These are phyloP conservation scores for Vaccinium darrowii DNA, from an alignment of 148 eudicot species.

Conservation along the genomic window DNA sequence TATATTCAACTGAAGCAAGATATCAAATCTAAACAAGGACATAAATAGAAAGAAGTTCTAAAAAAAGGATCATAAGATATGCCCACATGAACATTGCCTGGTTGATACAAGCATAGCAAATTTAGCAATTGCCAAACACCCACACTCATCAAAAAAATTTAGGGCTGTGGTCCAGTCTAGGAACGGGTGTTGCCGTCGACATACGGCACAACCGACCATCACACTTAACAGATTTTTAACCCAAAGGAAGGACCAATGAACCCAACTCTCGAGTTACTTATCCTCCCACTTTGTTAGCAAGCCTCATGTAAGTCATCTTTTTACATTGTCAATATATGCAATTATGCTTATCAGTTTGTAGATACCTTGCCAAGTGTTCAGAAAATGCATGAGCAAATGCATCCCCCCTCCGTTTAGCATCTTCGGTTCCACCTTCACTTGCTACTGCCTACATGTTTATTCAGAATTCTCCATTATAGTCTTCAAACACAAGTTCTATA, in stretches of 20 bases:
- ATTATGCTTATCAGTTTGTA: neutral
- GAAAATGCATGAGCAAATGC: slow-evolving; percentile 99
- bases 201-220: neutral
- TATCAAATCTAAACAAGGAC: neutral
- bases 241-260: neutral
- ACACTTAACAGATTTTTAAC: neutral
- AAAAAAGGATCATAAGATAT: neutral
- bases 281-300: neutral
- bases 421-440: slow-evolving; percentile 97
- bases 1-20: neutral
- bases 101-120: neutral
- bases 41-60: neutral
- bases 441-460: slow-evolving; percentile 76
- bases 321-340: neutral
- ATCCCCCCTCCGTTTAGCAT: slow-evolving; percentile 96
- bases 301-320: neutral
- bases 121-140: neutral
- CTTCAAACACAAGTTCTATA: neutral
- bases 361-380: slow-evolving; percentile 93
- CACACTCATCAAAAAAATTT: too few relatives aligned
- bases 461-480: neutral
- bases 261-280: neutral
- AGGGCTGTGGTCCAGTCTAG: too few relatives aligned
- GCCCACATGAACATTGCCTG: neutral
- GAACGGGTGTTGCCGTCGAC: too few relatives aligned